Evolutionary conservation across 352 stramenopile species (phyloP).

Genomic region (Globisporangium cystogenes): DNA sequence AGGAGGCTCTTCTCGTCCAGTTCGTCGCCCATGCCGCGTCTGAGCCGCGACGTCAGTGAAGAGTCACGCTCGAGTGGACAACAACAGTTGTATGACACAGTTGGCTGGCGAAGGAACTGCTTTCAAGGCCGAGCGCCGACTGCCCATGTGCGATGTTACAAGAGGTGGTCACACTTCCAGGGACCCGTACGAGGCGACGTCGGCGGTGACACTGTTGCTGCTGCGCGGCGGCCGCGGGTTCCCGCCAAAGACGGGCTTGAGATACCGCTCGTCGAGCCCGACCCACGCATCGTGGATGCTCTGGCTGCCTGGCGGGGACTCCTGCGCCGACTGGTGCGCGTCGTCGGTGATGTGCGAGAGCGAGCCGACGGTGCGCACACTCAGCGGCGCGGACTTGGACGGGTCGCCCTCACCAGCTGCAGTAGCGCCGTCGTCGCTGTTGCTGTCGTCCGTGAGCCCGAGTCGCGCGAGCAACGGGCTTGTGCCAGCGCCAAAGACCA

Average conservation of each 20-base stretch:
- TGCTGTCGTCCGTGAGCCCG: conserved; percentile 2
- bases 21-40: conserved; percentile 1
- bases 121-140: too few species aligned
- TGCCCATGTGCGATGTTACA: not conserved
- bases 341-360: not conserved
- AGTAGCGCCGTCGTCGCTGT: not conserved
- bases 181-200: not conserved
- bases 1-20: conserved; percentile 8
- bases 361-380: not conserved
- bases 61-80: not conserved
- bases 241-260: conserved; percentile 34
- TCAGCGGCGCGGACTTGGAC: too few species aligned
- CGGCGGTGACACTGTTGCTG: not conserved
- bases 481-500: conserved; percentile 40
- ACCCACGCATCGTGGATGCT: conserved; percentile 26
- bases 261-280: conserved; percentile 29
- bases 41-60: too few species aligned
- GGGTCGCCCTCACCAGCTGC: too few species aligned
- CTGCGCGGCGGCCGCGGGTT: conserved; percentile 10
- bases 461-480: conserved; percentile 29
- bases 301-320: conserved; percentile 3
- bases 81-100: too few species aligned
- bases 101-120: too few species aligned
- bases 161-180: not conserved
- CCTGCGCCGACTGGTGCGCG: not conserved